Evolutionary conservation across 768 basidiomycete species (phyloP), one percentile per base, ranked within the genome.

Genomic region (Ramaria rubella): DNA sequence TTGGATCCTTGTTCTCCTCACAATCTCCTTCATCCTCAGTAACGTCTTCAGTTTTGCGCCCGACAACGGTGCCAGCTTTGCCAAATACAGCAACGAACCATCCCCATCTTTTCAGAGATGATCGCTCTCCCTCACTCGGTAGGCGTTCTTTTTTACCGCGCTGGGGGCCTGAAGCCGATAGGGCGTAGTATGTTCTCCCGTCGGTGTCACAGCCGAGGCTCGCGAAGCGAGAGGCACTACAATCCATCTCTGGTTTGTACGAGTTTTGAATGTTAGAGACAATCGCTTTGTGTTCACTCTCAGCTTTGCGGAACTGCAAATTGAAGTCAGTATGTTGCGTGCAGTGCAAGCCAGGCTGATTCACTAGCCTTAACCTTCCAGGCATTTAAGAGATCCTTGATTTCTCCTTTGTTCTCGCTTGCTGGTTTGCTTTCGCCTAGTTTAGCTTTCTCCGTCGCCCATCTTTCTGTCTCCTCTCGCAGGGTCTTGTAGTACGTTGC

Each of bases 31-130:
- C 67, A 5, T 68, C 60, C 21, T 58, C 49, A 8, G 57, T 49
- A 26, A 59, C 61, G 57, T 63, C 68, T 44, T 62, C 62, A 1
- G 53, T 50, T 8, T 64, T 67, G 15, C 58, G 63, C 27, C 57
- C 45, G 23, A 65, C 59, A 2, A 60, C 68, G 59, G 57, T 70
- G 19, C 66, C 60, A 0, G 82, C 81, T 68, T 69, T 79, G 1
- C 88, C 88, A 79, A 81, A 87, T 1, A 89, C 85, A 4, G 79
- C 81, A n/a, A 92, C 63, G 65, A 87, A 86, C 85, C 85, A 89
- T 1, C 81, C 75, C 88, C 89, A 92, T 30, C 79, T 75, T 57
- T 67, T 76, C 67, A 85, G 68, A 31, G 72, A 68, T 21, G 67
- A 65, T n/a, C 82, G 72, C n/a, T 83, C 80, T 14, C 80, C 79